These are phyloP conservation scores for Acer negundo DNA, from an alignment of 345 rosid species.

Conservation along the genomic window DNA sequence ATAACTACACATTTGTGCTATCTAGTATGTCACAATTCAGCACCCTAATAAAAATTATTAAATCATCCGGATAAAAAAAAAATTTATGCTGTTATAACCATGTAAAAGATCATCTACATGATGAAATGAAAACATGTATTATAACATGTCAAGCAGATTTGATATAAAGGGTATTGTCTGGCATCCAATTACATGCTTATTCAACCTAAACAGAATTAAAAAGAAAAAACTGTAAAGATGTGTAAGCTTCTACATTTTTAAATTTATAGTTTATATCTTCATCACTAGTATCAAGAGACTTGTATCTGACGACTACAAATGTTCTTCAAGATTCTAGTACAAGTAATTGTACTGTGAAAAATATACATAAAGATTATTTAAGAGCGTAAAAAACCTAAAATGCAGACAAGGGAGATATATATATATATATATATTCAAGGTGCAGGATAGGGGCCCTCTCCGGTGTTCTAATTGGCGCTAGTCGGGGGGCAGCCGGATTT, in stretches of 20 bases:
- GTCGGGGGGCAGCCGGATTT: no score
- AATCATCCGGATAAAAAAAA: neutral
- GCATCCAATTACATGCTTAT: neutral
- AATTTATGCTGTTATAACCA: neutral
- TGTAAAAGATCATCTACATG: neutral
- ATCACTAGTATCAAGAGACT: neutral
- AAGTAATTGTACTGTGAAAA: neutral
- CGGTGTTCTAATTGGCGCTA: no score
- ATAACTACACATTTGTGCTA: slow-evolving; percentile 6
- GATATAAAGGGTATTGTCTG: neutral
- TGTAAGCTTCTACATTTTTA: neutral
- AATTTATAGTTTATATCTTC: neutral
- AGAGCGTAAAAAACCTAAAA: neutral
- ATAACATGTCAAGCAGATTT: neutral
- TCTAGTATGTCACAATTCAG: neutral
- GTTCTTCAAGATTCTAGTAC: neutral
- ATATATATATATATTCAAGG: neutral
- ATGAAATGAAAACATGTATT: neutral
- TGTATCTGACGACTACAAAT: neutral
- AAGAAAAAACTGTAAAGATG: neutral
- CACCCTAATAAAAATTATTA: neutral
- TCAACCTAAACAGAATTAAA: neutral
- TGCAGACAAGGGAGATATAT: neutral
- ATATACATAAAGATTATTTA: neutral
- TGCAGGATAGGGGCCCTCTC: neutral